Evolutionary conservation across 257 asterid genomes (phyloP), one percentile per base, ranked within the genome.

Genomic region (Buddleja alternifolia): DNA sequence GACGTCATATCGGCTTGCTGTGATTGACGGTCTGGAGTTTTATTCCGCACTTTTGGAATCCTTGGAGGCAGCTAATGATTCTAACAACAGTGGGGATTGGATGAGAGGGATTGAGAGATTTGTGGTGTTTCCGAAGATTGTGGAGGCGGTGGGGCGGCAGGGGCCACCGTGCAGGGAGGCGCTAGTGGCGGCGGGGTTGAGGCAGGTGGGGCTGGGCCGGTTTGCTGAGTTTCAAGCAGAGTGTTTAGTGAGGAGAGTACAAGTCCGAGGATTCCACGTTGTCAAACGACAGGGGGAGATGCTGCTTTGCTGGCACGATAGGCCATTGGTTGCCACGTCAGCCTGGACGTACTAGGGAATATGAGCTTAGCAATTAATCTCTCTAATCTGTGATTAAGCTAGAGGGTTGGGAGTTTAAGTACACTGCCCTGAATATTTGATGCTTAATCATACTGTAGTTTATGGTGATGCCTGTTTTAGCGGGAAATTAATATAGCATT

Each of bases 241-340:
- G 80, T 90, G 87, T 66, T 82, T 93, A 72, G 73, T 93, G 25
- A 65, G 95, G 81, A 80, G 87, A 70, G 78, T 83, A 42, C 90
- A 88, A 7, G 92, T 83, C 0, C 79, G 95, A 62, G 99, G 99
- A 6, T 90, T 93, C 90, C 96, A 87, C 77, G 96, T 90, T 61
- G 88, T 75, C 11, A 90, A 90, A 64, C 80, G 83, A n/a, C 97
- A 87, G 76, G 92, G 88, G 14, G 99, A 94, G 91, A 80, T 91
- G 97, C 75, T 89, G 92, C 99, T 94, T 47, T 94, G 97, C 81
- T 94, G 99, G 99, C 93, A 91, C 36, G 93, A 86, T 24, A 76
- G 95, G 87, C 91, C 90, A 2, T 82, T 91, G 0, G 93, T 84
- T 12, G 89, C 96, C 84, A 87, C 92, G 72, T 94, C 99, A 70